phyloP scores from a whole-genome alignment of 441 rosid species.

The Adansonia grandidieri region DNA sequence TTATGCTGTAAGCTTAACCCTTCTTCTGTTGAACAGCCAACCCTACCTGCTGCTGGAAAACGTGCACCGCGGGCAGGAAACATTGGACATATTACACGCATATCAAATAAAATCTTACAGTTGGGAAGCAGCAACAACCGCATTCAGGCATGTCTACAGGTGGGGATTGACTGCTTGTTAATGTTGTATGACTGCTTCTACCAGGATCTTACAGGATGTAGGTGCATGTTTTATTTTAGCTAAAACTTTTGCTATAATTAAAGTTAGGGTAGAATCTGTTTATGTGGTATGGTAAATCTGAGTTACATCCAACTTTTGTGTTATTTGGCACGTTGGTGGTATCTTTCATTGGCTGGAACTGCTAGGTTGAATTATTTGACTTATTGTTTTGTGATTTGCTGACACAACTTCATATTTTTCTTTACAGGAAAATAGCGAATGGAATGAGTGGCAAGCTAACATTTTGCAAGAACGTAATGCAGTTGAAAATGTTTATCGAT shows the following conservation, averaged over 20 bases:
- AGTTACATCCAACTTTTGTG: neutral
- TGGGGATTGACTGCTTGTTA: slow-evolving; percentile 35
- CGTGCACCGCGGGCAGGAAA: slow-evolving; percentile 76
- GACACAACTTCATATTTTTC: slow-evolving; percentile 25
- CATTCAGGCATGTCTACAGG: slow-evolving; percentile 82
- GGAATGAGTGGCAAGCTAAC: slow-evolving; percentile 80
- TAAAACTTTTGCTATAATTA: neutral
- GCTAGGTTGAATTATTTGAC: neutral
- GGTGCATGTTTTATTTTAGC: neutral
- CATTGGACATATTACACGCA: slow-evolving; percentile 82
- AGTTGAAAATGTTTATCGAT: slow-evolving; percentile 86
- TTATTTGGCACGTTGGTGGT: neutral
- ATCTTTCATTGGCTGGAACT: slow-evolving; percentile 2
- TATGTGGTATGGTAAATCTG: neutral
- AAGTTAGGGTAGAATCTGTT: neutral
- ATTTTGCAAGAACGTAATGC: slow-evolving; percentile 85
- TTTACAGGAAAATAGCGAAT: slow-evolving; percentile 73
- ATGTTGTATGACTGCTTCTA: neutral
- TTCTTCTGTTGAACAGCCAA: slow-evolving; percentile 59
- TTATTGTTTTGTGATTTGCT: neutral
- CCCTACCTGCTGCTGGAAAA: slow-evolving; percentile 72
- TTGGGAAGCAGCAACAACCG: slow-evolving; percentile 60
- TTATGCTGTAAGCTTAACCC: slow-evolving; percentile 64
- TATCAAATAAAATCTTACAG: slow-evolving; percentile 80
- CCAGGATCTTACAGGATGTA: neutral